Percentiles rank a stretch among this genome's conserved stretches.
These are phyloP conservation scores for Stenocarpella maydis DNA, from an alignment of 2,329 filamentous ascomycete species.

Conservation along the genomic window DNA sequence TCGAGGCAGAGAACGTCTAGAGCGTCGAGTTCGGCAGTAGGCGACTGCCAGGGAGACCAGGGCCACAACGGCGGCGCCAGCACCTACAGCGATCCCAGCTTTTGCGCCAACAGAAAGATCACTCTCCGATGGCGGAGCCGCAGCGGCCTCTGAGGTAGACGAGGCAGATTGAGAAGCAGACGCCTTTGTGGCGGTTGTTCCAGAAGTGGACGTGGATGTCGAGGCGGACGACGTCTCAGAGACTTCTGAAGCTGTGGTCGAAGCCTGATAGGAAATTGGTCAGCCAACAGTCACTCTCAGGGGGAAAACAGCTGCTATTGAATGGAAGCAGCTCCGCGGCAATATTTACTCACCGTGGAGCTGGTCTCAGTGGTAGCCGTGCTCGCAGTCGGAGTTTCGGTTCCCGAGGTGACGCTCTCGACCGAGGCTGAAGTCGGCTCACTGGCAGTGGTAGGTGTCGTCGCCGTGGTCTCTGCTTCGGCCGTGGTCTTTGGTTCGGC, in stretches of 20 bases:
- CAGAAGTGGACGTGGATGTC: slow-evolving; percentile 5
- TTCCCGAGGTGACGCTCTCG: slow-evolving; percentile 8
- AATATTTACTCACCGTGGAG: slow-evolving; percentile 22
- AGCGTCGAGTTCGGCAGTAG: slow-evolving; percentile 49
- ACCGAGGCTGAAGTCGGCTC: slow-evolving; percentile 14
- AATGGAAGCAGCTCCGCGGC: neutral
- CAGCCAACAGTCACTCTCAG: neutral
- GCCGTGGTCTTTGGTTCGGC: slow-evolving; percentile 16
- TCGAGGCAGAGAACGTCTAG: slow-evolving; percentile 37
- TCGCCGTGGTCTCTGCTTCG: slow-evolving; percentile 19
- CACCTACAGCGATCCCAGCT: slow-evolving; percentile 59
- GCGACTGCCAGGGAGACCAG: slow-evolving; percentile 50
- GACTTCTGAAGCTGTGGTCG: slow-evolving; percentile 17
- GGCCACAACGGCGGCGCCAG: slow-evolving; percentile 52
- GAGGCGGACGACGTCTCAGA: slow-evolving; percentile 17
- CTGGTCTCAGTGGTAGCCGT: slow-evolving; percentile 20
- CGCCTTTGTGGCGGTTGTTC: neutral
- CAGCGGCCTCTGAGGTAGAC: slow-evolving; percentile 34
- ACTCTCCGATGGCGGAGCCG: neutral
- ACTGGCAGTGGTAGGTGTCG: slow-evolving; percentile 23
- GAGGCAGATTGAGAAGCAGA: slow-evolving; percentile 13
- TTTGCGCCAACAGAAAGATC: slow-evolving; percentile 54
- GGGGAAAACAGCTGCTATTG: no score
- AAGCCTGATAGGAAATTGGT: slow-evolving; percentile 13
- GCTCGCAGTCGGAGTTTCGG: slow-evolving; percentile 12